Evolutionary conservation across 2,329 filamentous ascomycete genomes (phyloP).

Genomic region (Hawksworthiomyces lignivorus): DNA sequence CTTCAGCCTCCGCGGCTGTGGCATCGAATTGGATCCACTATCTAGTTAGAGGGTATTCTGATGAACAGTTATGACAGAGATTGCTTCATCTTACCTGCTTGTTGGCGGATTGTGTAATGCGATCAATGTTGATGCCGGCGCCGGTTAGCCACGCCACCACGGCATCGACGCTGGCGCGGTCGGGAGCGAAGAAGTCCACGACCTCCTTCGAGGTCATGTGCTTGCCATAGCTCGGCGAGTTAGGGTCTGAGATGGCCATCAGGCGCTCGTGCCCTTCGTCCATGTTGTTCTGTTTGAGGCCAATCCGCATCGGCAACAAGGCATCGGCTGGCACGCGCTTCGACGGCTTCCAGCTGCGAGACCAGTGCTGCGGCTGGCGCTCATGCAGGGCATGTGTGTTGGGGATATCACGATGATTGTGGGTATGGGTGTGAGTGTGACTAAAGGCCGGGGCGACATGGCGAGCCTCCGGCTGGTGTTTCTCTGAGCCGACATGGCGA

Average conservation of each 20-base stretch:
- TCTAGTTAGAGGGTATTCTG: too few species aligned
- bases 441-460: neutral
- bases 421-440: neutral
- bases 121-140: constrained; percentile 22
- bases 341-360: constrained; percentile 20
- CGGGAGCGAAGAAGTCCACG: constrained; percentile 29
- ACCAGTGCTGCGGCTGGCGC: constrained; percentile 21
- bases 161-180: constrained; percentile 22
- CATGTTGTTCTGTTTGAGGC: constrained; percentile 21
- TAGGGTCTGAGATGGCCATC: constrained; percentile 23
- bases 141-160: constrained; percentile 26
- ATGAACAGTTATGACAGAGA: too few species aligned
- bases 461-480: neutral
- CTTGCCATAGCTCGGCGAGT: constrained; percentile 26
- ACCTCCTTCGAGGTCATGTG: constrained; percentile 30
- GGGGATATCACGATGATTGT: constrained; percentile 7
- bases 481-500: neutral
- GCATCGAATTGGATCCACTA: constrained; percentile 22
- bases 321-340: constrained; percentile 17
- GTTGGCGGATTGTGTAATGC: constrained; percentile 16
- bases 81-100: constrained; percentile 14
- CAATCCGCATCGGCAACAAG: constrained; percentile 18
- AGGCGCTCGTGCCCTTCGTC: constrained; percentile 23
- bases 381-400: constrained; percentile 24
- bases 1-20: constrained; percentile 19